Evolutionary conservation across 805 yeast species (phyloP), one percentile per base, ranked within the genome.

Genomic region (Candida succiphila): DNA sequence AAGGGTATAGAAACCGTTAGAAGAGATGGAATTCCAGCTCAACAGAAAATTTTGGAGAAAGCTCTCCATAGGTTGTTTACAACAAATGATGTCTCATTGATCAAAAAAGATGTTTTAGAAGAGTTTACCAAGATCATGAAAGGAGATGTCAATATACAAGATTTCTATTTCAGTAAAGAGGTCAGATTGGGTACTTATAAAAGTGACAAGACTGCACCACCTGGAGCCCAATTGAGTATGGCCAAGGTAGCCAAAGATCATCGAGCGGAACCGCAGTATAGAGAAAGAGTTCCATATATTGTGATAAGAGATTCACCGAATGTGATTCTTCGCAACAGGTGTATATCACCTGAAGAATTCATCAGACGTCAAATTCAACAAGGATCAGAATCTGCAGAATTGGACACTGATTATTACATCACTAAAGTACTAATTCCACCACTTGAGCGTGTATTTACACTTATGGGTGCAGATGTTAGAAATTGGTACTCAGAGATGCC

Each of bases 1-100:
- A 92, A 92, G 44, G 98, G 98, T 2, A 87, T 86, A 10, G 98
- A 92, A 50, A 92, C 97, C 0, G 84, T 92, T 0, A 59, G 98
- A 41, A 61, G 98, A 41, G 98, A 92, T 56, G 97, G 97, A 0
- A 81, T 88, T 18, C 94, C 94, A 0, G 95, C 95, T 0, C 94
- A 84, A 42, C 94, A 77, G 55, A 78, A 78, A 43, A 76, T 92
- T 15, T 77, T 84, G 21, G 94, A 85, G 40, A 72, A 75, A 37
- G 57, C 81, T 0, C 56, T 92, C 4, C 60, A 81, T 24, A 63
- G 74, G 1, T 54, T 92, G 3, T 92, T 92, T 51, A 82, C 78
- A 10, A 71, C 88, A 0, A 57, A 65, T 19, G 85, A 89, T 48
- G 48, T 92, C 9, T 76, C 95, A 0, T 35, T 53, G 23, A 83